A percentile compares a stretch with the other conserved stretches of the same genome.
phyloP scores from a whole-genome alignment of 306 rosid genomes.

The Coriaria nepalensis region DNA sequence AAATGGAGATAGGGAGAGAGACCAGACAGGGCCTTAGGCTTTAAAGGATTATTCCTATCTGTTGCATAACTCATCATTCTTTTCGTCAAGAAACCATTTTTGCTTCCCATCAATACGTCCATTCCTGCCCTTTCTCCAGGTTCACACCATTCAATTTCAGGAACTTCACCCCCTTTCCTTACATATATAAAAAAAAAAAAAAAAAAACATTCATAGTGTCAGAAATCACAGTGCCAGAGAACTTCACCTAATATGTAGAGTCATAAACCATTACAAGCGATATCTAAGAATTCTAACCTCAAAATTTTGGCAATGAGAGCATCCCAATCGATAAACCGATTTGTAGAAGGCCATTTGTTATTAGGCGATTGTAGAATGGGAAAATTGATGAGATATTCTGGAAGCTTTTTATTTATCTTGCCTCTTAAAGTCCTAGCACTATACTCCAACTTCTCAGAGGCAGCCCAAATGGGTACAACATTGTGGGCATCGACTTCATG shows the following conservation, averaged over 20 bases:
- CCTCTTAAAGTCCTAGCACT: slow-evolving; percentile 74
- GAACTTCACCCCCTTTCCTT: slow-evolving; percentile 80
- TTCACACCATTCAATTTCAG: slow-evolving; percentile 79
- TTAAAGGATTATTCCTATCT: slow-evolving; percentile 65
- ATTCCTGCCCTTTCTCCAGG: slow-evolving; percentile 75
- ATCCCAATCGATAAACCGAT: slow-evolving; percentile 45
- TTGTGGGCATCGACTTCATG: slow-evolving; percentile 95
- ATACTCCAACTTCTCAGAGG: slow-evolving; percentile 84
- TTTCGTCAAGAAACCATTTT: slow-evolving; percentile 77
- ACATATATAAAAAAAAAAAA: slow-evolving; percentile 8
- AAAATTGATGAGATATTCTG: slow-evolving; percentile 68
- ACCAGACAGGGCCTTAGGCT: slow-evolving; percentile 66
- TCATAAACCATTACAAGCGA: neutral
- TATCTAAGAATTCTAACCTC: slow-evolving; percentile 34
- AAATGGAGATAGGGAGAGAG: slow-evolving; percentile 91
- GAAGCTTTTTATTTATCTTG: slow-evolving; percentile 64
- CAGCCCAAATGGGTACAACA: slow-evolving; percentile 72
- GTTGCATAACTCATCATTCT: slow-evolving; percentile 50
- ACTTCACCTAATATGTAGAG: neutral
- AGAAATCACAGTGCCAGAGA: slow-evolving; percentile 7
- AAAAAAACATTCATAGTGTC: slow-evolving; percentile 1
- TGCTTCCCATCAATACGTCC: slow-evolving; percentile 73
- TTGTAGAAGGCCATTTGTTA: slow-evolving; percentile 37
- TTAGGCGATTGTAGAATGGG: slow-evolving; percentile 37
- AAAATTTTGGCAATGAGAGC: slow-evolving; percentile 42